phyloP scores from a whole-genome alignment of 2,329 filamentous ascomycete species.

The Penicillium freii region DNA sequence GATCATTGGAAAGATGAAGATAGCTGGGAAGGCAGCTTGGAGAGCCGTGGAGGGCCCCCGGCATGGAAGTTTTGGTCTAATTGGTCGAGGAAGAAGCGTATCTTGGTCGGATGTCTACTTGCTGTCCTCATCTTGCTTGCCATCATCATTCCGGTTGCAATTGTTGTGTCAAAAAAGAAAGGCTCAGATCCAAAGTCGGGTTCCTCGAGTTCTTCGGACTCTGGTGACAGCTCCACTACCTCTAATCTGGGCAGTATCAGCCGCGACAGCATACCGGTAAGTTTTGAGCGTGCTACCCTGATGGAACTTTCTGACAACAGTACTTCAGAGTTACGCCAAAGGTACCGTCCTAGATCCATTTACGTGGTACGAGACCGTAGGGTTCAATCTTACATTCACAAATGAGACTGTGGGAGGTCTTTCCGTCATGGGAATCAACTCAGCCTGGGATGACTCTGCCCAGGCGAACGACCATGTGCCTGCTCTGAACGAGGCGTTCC shows the following conservation, averaged over 20 bases:
- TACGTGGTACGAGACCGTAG: constrained; percentile 82
- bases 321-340: constrained; percentile 54
- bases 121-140: constrained; percentile 57
- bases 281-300: constrained; percentile 6
- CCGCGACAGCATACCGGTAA: constrained; percentile 58
- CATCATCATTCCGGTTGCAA: constrained; percentile 66
- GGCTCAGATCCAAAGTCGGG: constrained; percentile 26
- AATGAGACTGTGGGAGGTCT: constrained; percentile 77
- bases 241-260: constrained; percentile 55
- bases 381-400: constrained; percentile 95
- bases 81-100: constrained; percentile 40
- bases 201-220: constrained; percentile 25
- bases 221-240: constrained; percentile 30
- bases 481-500: constrained; percentile 71
- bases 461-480: constrained; percentile 77
- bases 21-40: constrained; percentile 30
- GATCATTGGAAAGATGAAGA: constrained; percentile 53
- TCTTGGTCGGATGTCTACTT: constrained; percentile 55
- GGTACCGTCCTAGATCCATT: constrained; percentile 84
- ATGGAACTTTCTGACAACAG: constrained; percentile 11
- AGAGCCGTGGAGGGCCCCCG: constrained; percentile 29
- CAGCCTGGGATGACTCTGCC: constrained; percentile 79
- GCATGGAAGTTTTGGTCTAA: constrained; percentile 36
- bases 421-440: constrained; percentile 85
- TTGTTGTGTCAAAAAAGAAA: constrained; percentile 65